Evolutionary conservation across 1,284 basidiomycete genomes (phyloP).

Genomic region (Apiotrichum veenhuisii): DNA sequence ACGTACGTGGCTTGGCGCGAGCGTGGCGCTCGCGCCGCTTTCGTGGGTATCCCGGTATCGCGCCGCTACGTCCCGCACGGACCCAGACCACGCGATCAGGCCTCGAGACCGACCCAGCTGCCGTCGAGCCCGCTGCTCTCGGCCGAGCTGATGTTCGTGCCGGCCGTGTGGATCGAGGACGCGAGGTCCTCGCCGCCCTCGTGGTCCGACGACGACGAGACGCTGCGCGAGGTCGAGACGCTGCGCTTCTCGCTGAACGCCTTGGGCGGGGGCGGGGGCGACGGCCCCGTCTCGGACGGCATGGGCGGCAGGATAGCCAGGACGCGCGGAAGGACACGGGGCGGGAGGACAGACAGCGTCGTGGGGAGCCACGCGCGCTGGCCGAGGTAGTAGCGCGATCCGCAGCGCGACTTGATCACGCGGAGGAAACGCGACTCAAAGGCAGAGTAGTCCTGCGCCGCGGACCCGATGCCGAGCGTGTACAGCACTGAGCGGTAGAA

Average conservation of each 20-base stretch:
- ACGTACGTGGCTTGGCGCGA: too few species aligned
- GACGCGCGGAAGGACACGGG: slow-evolving; percentile 22
- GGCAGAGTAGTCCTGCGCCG: slow-evolving; percentile 30
- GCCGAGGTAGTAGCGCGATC: slow-evolving; percentile 26
- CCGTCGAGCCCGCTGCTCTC: slow-evolving; percentile 33
- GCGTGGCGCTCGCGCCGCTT: too few species aligned
- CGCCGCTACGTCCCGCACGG: too few species aligned
- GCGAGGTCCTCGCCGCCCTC: slow-evolving; percentile 39
- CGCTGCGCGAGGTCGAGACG: background rate
- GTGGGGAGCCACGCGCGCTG: slow-evolving; percentile 32
- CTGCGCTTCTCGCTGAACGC: slow-evolving; percentile 1
- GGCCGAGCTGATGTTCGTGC: slow-evolving; percentile 23
- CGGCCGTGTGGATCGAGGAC: slow-evolving; percentile 38
- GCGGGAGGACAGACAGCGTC: slow-evolving; percentile 25
- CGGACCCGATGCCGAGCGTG: slow-evolving; percentile 27
- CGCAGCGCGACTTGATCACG: slow-evolving; percentile 26
- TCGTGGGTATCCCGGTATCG: too few species aligned
- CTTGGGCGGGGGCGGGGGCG: slow-evolving; percentile 16
- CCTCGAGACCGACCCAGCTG: slow-evolving; percentile 37
- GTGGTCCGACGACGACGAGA: slow-evolving; percentile 31
- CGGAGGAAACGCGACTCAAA: slow-evolving; percentile 35
- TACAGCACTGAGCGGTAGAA: slow-evolving; percentile 17
- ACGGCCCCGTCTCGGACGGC: slow-evolving; percentile 33
- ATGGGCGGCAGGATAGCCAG: slow-evolving; percentile 25
- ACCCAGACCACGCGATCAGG: too few species aligned